Conservation (phyloP, 306 rosid genomes). For the Begonia fuchsioides region DNA sequence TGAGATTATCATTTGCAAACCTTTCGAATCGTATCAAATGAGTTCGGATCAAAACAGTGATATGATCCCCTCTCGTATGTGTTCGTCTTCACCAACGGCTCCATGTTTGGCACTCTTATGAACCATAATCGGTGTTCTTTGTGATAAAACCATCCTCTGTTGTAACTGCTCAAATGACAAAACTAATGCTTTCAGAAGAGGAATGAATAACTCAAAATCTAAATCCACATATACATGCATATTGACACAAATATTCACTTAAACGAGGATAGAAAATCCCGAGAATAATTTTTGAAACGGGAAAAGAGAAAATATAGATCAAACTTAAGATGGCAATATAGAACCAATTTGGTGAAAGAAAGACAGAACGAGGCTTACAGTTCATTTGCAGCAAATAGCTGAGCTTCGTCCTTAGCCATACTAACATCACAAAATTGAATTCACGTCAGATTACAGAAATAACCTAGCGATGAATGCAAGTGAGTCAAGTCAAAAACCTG, state of each 20-base stretch:
- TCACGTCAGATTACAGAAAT: neutral
- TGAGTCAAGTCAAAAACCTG: conserved; percentile 33
- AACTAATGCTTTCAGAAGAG: neutral
- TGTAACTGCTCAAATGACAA: conserved; percentile 27
- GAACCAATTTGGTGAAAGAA: neutral
- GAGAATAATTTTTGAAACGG: neutral
- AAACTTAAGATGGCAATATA: neutral
- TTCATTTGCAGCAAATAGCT: conserved; percentile 70
- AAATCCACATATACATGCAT: too few species aligned
- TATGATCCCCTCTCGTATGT: conserved; percentile 78
- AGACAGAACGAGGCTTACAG: conserved; percentile 44
- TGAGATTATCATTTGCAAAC: conserved; percentile 24
- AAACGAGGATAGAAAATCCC: too few species aligned
- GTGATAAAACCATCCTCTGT: conserved; percentile 85
- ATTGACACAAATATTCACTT: too few species aligned
- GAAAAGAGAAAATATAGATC: too few species aligned
- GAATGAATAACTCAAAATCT: too few species aligned
- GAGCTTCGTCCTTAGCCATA: conserved; percentile 97
- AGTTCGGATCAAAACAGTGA: conserved; percentile 72
- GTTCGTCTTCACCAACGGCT: conserved; percentile 68
- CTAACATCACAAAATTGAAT: conserved; percentile 24
- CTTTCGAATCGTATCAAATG: conserved; percentile 72
- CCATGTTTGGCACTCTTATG: conserved; percentile 51
- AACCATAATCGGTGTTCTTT: conserved; percentile 72
- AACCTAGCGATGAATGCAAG: too few species aligned